A percentile compares a stretch with the other conserved stretches of the same genome.
Conservation (phyloP, 192 early-diverging fungal species). For the Coemansia sp. region DNA sequence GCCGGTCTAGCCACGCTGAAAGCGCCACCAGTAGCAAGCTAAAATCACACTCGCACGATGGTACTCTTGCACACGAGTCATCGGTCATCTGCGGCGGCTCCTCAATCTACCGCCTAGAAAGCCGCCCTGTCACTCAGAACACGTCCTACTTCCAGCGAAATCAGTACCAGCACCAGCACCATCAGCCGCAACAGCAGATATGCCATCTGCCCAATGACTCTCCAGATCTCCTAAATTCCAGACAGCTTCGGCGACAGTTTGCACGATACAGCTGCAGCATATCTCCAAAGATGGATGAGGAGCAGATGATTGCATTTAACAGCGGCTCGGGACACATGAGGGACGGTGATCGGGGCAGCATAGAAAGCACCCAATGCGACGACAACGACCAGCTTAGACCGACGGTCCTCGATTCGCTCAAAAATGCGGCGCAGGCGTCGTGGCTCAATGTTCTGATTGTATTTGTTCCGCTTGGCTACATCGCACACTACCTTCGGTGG, state of each 20-base stretch:
- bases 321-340: not conserved
- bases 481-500: constrained; percentile 65
- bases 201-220: constrained; percentile 12
- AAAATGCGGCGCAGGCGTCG: constrained; percentile 41
- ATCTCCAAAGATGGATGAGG: not conserved
- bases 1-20: constrained; percentile 1
- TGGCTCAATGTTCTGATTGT: constrained; percentile 71
- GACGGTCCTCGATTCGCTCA: constrained; percentile 25
- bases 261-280: constrained; percentile 23
- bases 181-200: not conserved
- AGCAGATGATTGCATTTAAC: constrained; percentile 2
- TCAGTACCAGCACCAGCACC: constrained; percentile 5
- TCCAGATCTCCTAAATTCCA: constrained; percentile 44
- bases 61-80: constrained; percentile 8
- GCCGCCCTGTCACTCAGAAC: constrained; percentile 16
- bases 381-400: not conserved
- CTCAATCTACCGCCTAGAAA: not conserved
- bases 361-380: constrained; percentile 1
- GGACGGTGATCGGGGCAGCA: not conserved
- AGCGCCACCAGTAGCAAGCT: constrained; percentile 8
- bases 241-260: constrained; percentile 38
- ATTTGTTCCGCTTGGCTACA: constrained; percentile 78
- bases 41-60: constrained; percentile 42
- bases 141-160: not conserved
- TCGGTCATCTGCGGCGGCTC: not conserved